Evolutionary conservation across 2,329 filamentous ascomycete genomes (phyloP), one percentile per base, ranked within the genome.

Genomic region (Mollisia scopiformis): DNA sequence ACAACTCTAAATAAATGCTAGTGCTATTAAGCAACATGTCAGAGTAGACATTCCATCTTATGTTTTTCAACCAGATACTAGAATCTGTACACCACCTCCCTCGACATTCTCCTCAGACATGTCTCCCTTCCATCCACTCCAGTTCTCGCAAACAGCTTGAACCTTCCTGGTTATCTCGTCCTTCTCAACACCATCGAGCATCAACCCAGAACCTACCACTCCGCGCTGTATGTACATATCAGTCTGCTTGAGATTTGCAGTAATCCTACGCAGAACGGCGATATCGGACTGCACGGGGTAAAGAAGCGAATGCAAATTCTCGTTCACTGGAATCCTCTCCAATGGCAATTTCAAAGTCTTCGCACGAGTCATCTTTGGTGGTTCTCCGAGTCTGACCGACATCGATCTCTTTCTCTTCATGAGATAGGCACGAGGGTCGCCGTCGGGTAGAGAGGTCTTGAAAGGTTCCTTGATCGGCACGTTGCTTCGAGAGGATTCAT

Each of bases 341-440:
- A 73, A 52, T 19, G 71, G 71, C 7, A 73, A 63, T 23, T 67
- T 66, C 19, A 54, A 62, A 13, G 70, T 68, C 43, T 72, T 72
- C 14, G 64, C 59, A 16, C 71, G 62, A 28, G 63, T 68, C 21
- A 37, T 19, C 27, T 61, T 62, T 16, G 55, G 31, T 16, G 55
- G 35, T 19, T 49, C 57, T n/a, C 62, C 63, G n/a, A 53, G 56
- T 14, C 58, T 62, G 14, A 28, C 58, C n/a, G 46, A 41, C 16
- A 58, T 27, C 2, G 68, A 71, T 30, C 64, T 68, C 53, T 70
- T 71, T 30, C 64, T 61, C 56, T 63, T 70, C 61, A 74, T 74
- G 16, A 72, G 52, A 55, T 74, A 73, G 10, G 68, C 69, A 55
- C 70, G 67, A 21, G 71, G 69, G 55, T 74, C 72, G 11, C 62